These are phyloP conservation scores for Bromus sterilis DNA, from an alignment of 176 grass and related monocot genomes.

Conservation along the genomic window DNA sequence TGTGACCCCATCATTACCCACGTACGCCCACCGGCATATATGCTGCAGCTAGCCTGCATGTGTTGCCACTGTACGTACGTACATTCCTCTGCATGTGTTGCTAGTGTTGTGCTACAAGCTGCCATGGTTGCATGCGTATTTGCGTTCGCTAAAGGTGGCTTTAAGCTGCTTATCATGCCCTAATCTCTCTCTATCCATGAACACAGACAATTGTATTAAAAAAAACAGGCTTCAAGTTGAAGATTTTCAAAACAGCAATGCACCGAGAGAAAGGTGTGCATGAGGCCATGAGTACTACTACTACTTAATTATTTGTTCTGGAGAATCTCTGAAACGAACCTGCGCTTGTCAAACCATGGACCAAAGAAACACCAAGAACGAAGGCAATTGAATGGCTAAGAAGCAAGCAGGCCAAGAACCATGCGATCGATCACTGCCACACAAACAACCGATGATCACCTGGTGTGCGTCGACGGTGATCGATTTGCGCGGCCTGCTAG, in stretches of 20 bases:
- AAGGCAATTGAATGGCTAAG: background rate
- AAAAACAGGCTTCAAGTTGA: background rate
- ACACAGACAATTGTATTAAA: background rate
- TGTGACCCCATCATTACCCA: constrained; percentile 24
- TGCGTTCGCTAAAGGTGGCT: background rate
- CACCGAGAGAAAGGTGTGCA: background rate
- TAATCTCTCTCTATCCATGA: background rate
- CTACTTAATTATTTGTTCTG: background rate
- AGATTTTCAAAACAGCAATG: background rate
- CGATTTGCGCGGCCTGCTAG: too few species aligned
- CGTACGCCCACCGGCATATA: constrained; percentile 10
- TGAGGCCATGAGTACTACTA: background rate
- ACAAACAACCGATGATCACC: too few species aligned
- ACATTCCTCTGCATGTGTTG: constrained; percentile 10
- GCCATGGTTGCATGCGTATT: background rate
- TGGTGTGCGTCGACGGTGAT: too few species aligned
- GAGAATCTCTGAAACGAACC: background rate
- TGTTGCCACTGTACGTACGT: background rate
- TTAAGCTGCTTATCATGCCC: background rate
- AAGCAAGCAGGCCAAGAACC: background rate
- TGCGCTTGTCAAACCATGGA: too few species aligned
- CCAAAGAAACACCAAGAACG: background rate
- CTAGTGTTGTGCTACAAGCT: background rate
- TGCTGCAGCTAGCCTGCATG: background rate
- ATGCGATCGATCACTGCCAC: background rate